Percentiles rank a stretch among this genome's conserved stretches.
These are phyloP conservation scores for Oenanthe sinensis DNA, from an alignment of 129 eudicot species.

Conservation along the genomic window DNA sequence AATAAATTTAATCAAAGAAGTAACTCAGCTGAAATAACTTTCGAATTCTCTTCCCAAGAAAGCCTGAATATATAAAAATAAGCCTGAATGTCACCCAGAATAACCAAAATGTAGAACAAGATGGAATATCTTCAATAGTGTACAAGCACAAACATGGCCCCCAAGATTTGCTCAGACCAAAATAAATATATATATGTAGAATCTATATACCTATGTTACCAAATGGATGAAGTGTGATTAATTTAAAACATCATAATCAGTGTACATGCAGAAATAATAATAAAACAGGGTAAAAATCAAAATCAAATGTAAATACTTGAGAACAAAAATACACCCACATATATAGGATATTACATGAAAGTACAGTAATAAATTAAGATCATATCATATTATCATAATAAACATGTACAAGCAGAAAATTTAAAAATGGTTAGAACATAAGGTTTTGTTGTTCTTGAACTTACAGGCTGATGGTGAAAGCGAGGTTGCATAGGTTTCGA, in stretches of 20 bases:
- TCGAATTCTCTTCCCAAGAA: not conserved
- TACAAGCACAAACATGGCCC: not conserved
- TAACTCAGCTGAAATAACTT: not conserved
- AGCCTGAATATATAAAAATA: not conserved
- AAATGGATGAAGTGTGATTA: not conserved
- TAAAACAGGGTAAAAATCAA: not conserved
- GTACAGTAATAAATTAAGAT: not conserved
- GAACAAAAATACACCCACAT: not conserved
- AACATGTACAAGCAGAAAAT: not conserved
- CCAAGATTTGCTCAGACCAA: not conserved
- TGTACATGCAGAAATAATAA: not conserved
- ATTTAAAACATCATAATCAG: not conserved
- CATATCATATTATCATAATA: not conserved
- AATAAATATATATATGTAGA: not conserved
- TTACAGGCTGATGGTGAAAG: not conserved
- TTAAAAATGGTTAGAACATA: not conserved
- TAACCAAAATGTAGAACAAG: not conserved
- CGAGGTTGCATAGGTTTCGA: conserved; percentile 3
- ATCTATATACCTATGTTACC: not conserved
- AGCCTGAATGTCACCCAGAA: not conserved
- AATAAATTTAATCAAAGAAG: not conserved
- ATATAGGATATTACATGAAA: not conserved
- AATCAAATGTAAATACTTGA: not conserved
- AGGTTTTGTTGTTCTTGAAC: not conserved
- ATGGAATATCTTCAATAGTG: conserved; percentile 4